Percentiles rank a stretch among this genome's conserved stretches.
Evolutionary conservation across 116 monocot genomes (phyloP).

Genomic region (Posidonia oceanica): DNA sequence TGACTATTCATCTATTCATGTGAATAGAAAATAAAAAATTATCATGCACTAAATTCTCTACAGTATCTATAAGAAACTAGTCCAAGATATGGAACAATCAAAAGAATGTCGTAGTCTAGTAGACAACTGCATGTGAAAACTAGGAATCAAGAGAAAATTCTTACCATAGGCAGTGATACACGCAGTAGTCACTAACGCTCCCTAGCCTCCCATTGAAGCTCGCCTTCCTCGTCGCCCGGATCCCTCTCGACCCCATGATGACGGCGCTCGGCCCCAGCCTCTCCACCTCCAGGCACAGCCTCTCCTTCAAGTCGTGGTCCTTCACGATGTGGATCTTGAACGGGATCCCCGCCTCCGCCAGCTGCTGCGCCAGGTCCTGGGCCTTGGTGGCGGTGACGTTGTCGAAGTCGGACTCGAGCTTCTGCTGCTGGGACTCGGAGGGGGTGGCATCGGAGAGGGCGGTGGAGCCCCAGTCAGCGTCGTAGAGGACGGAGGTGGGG

Average conservation of each 20-base stretch:
- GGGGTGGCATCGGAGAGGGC: conserved; percentile 22
- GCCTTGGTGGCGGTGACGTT: conserved; percentile 63
- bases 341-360: conserved; percentile 53
- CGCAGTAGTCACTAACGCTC: conserved; percentile 64
- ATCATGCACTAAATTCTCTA: no score
- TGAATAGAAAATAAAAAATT: no score
- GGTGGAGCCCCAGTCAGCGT: conserved; percentile 82
- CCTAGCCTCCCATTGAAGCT: conserved; percentile 36
- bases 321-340: conserved; percentile 85
- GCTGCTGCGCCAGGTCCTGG: conserved; percentile 57
- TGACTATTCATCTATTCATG: no score
- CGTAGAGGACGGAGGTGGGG: conserved; percentile 75
- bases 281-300: conserved; percentile 82
- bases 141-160: conserved; percentile 1
- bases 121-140: neutral
- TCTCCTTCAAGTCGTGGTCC: conserved; percentile 91
- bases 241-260: conserved; percentile 74
- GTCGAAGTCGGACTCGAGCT: conserved; percentile 62
- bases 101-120: no score
- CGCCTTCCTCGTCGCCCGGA: conserved; percentile 10
- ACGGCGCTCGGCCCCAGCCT: conserved; percentile 59
- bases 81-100: no score
- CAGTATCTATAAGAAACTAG: no score
- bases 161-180: conserved; percentile 83
- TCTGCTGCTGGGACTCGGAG: conserved; percentile 22